phyloP scores from a whole-genome alignment of 192 early-diverging fungal species.

The Rhizoclosmatium sp. region DNA sequence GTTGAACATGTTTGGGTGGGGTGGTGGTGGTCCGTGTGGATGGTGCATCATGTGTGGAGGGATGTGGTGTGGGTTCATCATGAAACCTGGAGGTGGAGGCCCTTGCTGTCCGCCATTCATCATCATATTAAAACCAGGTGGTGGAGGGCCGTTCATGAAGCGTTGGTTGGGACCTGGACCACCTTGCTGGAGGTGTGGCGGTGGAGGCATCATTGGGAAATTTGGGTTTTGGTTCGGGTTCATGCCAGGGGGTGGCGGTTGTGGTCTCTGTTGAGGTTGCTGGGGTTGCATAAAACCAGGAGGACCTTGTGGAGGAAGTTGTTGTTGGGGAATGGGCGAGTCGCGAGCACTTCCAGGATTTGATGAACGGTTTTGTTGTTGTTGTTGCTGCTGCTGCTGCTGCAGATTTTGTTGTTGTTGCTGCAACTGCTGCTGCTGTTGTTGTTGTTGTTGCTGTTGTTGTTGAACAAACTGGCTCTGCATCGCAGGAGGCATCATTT shows the following conservation, averaged over 20 bases:
- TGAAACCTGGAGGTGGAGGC: conserved; percentile 8
- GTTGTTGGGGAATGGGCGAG: not conserved
- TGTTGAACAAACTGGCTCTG: not conserved
- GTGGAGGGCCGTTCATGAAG: conserved; percentile 13
- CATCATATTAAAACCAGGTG: conserved; percentile 15
- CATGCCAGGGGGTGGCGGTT: not conserved
- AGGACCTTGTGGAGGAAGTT: not conserved
- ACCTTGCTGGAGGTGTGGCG: not conserved
- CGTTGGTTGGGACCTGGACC: not conserved
- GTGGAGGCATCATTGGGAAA: not conserved
- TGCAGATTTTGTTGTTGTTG: conserved; percentile 17
- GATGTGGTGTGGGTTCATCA: not conserved
- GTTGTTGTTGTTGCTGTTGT: conserved; percentile 10
- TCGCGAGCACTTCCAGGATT: not conserved
- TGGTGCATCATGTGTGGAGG: not conserved
- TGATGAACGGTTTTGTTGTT: not conserved
- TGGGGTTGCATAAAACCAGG: conserved; percentile 2
- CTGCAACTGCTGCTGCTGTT: conserved; percentile 21
- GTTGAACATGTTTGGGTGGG: not conserved
- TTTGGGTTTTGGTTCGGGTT: not conserved
- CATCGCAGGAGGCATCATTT: not conserved
- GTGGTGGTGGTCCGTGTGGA: not conserved
- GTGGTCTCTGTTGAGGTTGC: not conserved
- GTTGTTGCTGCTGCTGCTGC: not conserved
- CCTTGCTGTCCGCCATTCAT: not conserved